Conservation (phyloP, 306 rosid genomes). For the Morella rubra region DNA sequence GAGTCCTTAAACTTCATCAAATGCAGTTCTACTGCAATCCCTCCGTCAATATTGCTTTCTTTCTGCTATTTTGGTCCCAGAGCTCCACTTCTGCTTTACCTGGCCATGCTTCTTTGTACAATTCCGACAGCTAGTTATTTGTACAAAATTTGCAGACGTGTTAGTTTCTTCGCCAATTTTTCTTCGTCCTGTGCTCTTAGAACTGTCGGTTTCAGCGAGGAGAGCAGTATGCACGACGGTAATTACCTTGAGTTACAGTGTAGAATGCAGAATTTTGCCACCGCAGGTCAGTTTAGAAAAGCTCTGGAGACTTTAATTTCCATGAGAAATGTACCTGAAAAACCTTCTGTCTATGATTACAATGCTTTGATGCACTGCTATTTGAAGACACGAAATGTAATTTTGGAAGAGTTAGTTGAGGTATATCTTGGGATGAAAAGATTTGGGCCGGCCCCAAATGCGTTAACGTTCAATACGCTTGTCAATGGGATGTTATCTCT, state of each 20-base stretch:
- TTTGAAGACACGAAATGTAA: conserved; percentile 34
- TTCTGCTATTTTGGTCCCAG: neutral
- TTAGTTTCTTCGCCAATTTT: conserved; percentile 11
- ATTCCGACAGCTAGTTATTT: conserved; percentile 1
- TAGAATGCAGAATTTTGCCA: conserved; percentile 37
- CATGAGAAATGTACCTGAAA: conserved; percentile 34
- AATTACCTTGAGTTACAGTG: conserved; percentile 29
- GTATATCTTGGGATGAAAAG: conserved; percentile 44
- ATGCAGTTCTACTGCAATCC: neutral
- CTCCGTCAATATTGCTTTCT: neutral
- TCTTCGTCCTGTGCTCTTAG: conserved; percentile 35
- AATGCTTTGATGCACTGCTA: conserved; percentile 40
- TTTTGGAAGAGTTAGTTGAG: conserved; percentile 24
- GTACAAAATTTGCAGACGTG: conserved; percentile 21
- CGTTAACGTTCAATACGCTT: conserved; percentile 44
- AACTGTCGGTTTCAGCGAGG: conserved; percentile 19
- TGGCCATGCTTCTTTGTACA: conserved; percentile 27
- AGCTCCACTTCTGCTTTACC: conserved; percentile 8
- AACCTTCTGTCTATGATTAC: conserved; percentile 45
- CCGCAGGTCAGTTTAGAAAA: conserved; percentile 31
- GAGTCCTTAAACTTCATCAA: neutral
- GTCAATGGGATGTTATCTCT: conserved; percentile 39
- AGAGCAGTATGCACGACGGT: conserved; percentile 3
- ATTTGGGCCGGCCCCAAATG: conserved; percentile 42
- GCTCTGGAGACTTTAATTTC: conserved; percentile 36